Evolutionary conservation across 1,139 yeast species (phyloP), one percentile per base, ranked within the genome.

Genomic region (Saccharomyces uvarum): DNA sequence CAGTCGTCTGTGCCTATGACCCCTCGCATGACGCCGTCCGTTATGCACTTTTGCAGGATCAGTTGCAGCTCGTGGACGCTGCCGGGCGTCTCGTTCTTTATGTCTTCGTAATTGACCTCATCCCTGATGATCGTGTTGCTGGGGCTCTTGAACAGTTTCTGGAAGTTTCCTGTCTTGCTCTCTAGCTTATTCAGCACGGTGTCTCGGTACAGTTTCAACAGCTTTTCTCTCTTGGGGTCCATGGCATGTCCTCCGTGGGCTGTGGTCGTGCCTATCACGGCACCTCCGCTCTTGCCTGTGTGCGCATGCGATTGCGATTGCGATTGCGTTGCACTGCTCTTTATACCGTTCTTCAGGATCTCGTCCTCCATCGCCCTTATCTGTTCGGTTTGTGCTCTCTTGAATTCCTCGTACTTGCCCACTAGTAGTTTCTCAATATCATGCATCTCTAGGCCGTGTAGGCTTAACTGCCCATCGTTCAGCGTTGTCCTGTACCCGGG

Each of bases 31-130:
- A 65, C 57, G 5, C 67, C 66, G 52, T 68, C 68, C 48, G 65
- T 60, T 26, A 65, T 63, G 53, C 67, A 63, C 50, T 60, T 61
- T 51, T 68, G 71, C 16, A 68, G 53, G 24, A 63, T 62, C 41
- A 64, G 57, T 51, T 68, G 72, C 47, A 68, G 57, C 26, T 68
- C 67, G 53, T 66, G 63, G 2, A 68, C 67, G 55, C 69, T 68
- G 29, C 57, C 55, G 13, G 69, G 67, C 4, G 69, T 64, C 5
- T 63, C 62, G 44, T 56, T 59, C 52, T 63, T 63, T 29, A 68
- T 60, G 47, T 54, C 56, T 46, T 61, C 64, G 27, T 67, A 52
- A 47, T 63, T 63, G 44, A 64, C 54, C 46, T 59, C 51, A 28
- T 61, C 60, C 32, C 57, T 55, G 6, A 65, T 62, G 16, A 61